phyloP scores from a whole-genome alignment of 768 basidiomycete species.

The Chlorophyllum brunneum region DNA sequence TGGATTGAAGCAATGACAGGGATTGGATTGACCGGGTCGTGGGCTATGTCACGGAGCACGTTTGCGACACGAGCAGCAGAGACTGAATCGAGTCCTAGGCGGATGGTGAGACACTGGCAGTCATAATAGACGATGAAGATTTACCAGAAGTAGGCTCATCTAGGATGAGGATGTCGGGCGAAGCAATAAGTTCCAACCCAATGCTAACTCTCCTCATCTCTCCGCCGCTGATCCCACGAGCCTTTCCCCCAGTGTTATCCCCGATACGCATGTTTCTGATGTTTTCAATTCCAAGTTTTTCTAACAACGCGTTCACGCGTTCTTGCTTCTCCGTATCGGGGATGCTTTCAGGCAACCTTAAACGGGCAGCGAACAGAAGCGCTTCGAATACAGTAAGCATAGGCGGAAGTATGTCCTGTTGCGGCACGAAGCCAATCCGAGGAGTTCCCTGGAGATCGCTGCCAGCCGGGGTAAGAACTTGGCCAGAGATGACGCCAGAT shows the following conservation, averaged over 20 bases:
- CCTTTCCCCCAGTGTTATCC: constrained; percentile 58
- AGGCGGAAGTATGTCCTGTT: constrained; percentile 79
- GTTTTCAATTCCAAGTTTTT: constrained; percentile 71
- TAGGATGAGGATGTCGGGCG: constrained; percentile 79
- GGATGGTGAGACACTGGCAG: constrained; percentile 2
- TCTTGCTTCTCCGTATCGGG: constrained; percentile 56
- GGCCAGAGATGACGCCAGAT: constrained; percentile 62
- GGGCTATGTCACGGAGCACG: constrained; percentile 73
- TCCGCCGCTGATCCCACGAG: constrained; percentile 86
- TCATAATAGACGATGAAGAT: not conserved
- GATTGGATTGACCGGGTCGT: constrained; percentile 62
- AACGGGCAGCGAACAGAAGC: constrained; percentile 78
- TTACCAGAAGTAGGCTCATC: constrained; percentile 79
- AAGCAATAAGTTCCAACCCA: constrained; percentile 82
- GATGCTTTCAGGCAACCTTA: constrained; percentile 77
- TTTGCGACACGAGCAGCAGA: constrained; percentile 79
- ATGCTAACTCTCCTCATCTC: constrained; percentile 91
- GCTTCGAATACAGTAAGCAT: constrained; percentile 80
- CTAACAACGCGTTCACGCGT: constrained; percentile 67
- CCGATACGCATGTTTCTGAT: constrained; percentile 73
- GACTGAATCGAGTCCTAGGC: constrained; percentile 81
- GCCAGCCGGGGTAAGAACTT: constrained; percentile 49
- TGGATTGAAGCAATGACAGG: constrained; percentile 87
- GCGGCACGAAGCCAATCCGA: constrained; percentile 81
- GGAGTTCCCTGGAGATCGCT: constrained; percentile 27